Evolutionary conservation across 768 basidiomycete species (phyloP).

Genomic region (Phlegmacium glaucopus): DNA sequence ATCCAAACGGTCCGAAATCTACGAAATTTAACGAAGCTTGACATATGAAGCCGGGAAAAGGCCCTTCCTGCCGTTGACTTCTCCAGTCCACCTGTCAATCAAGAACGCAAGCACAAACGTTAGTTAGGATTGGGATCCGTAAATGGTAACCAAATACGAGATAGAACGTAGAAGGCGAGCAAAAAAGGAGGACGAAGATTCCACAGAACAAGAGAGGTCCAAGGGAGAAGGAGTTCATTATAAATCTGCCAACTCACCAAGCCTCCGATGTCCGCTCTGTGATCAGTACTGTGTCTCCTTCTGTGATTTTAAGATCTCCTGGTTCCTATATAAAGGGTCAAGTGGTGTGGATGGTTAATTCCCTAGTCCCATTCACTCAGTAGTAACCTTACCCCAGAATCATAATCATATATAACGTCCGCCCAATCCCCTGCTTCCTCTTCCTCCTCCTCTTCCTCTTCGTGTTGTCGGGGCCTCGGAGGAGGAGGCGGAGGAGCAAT

Average conservation of each 20-base stretch:
- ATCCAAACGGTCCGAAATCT: too few species aligned
- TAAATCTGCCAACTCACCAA: slow-evolving; percentile 47
- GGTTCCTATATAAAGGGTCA: slow-evolving; percentile 46
- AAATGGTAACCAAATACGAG: not conserved
- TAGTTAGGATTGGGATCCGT: not conserved
- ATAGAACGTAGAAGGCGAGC: too few species aligned
- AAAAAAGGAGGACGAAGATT: not conserved
- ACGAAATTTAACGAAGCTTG: slow-evolving; percentile 24
- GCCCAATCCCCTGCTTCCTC: slow-evolving; percentile 65
- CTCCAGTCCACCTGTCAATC: slow-evolving; percentile 61
- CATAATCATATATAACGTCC: slow-evolving; percentile 74
- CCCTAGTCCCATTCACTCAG: not conserved
- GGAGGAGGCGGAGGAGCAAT: slow-evolving; percentile 20
- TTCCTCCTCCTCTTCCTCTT: slow-evolving; percentile 33
- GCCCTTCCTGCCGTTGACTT: slow-evolving; percentile 53
- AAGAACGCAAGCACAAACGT: slow-evolving; percentile 10
- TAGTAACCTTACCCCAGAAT: slow-evolving; percentile 45
- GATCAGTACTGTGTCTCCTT: slow-evolving; percentile 57
- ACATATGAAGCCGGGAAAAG: slow-evolving; percentile 71
- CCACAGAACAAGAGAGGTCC: not conserved
- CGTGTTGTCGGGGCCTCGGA: slow-evolving; percentile 30
- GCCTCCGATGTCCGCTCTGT: slow-evolving; percentile 69
- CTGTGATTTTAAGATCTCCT: slow-evolving; percentile 60
- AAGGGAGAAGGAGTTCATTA: not conserved
- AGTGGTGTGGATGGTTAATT: not conserved